Evolutionary conservation across 768 basidiomycete species (phyloP), one percentile per base, ranked within the genome.

Genomic region (Agaricus sinodeliciosus): DNA sequence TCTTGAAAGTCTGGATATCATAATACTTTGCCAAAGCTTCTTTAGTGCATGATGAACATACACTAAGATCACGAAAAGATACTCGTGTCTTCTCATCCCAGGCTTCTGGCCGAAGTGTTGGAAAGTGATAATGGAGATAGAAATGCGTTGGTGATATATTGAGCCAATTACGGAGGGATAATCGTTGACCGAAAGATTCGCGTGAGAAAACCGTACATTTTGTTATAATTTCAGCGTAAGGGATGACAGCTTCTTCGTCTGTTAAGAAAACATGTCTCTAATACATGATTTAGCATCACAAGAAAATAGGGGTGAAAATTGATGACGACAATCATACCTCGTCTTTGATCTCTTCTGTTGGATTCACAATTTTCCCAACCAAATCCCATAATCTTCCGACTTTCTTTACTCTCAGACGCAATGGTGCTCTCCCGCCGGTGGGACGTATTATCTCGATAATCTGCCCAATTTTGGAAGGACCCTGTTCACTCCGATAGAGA

Each of bases 201-300:
- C 57, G 55, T 16, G 73, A 68, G 9, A 77, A 66, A 22, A 80
- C 82, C 42, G 67, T 73, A 54, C 81, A 78, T 0, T 75, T 66
- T 2, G 68, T 68, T 19, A 85, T 65, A 11, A 89, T 62, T 9
- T 72, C 63, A 3, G 63, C 51, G 31, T 73, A 62, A 28, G 61
- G 35, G 15, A 77, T 57, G 8, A 62, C 54, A 1, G 62, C 60
- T 44, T 62, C 62, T 42, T 80, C 74, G 3, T 81, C 65, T 0
- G 85, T 87, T 16, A 80, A 60, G 57, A 79, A 87, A 0, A 87
- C 59, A 52, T 90, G 80, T 18, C 78, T 73, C 85, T 89, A 9
- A 16, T 4, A 19, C 40, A 2, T 40, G 15, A 34, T 48, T 28
- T 7, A 44, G 9, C 48, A 43, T 50, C 39, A 49, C n/a, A 19